Evolutionary conservation across 305 asterid species (phyloP), one percentile per base, ranked within the genome.

Genomic region (Fraxinus greggii): DNA sequence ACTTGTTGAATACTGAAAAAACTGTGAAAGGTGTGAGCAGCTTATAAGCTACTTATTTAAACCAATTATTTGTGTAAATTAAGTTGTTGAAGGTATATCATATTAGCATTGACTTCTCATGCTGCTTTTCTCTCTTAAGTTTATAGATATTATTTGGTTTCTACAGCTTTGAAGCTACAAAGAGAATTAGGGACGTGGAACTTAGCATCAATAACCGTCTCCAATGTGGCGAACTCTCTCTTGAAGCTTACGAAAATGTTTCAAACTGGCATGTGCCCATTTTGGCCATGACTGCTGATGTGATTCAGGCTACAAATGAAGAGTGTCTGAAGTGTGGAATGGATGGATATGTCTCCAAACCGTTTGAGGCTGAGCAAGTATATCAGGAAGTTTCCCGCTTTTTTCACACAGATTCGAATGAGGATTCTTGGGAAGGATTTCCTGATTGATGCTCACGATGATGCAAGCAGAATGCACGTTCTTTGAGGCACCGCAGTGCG

Each of bases 231-330:
- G 93, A 90, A 42, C 83, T 87, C 82, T 79, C 86, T 0, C 54
- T 40, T 8, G 92, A 90, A 83, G 91, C 85, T 51, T 82, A 84
- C 32, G 84, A 82, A 31, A 87, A 88, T 36, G 77, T 86, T 38
- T 81, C 97, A 40, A 90, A 82, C 77, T 95, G 99, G 99, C 98
- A 92, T 48, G 95, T 95, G 48, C 97, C 97, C 19, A 93, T 97
- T 82, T 80, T 97, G 86, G 99, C 99, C 79, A 97, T 97, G 98
- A 97, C 99, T 0, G 99, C 99, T 10, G 98, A 97, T 13, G 99
- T 97, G 61, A 90, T 97, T 88, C 98, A 95, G 80, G 99, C 98
- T 7, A 95, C 99, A 26, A 83, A 86, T 36, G 98, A 95, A 82
- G 87, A 79, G 76, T 97, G 99, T 85, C 83, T 82, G 76, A 85